Evolutionary conservation across 1,284 basidiomycete genomes (phyloP).

Genomic region (Laetiporus sulphureus): DNA sequence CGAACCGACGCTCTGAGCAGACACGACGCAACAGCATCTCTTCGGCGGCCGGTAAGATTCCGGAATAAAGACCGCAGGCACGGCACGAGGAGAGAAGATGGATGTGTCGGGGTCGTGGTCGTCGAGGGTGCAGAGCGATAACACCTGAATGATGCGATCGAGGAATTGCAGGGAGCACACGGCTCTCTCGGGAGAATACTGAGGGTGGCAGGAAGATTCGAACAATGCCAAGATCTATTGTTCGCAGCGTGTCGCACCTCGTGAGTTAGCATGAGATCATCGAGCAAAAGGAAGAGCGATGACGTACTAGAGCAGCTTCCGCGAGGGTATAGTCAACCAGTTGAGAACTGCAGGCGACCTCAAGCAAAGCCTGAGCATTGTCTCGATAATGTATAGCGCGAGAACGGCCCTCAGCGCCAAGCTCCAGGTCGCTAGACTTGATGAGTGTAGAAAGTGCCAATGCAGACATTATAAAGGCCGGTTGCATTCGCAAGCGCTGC

Average conservation of each 20-base stretch:
- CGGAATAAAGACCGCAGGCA: constrained; percentile 36
- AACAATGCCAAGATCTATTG: constrained; percentile 64
- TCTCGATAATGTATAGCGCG: constrained; percentile 48
- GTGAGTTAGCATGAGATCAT: too few relatives aligned
- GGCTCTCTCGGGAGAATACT: constrained; percentile 49
- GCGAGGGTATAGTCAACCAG: constrained; percentile 59
- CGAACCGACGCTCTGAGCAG: constrained; percentile 31
- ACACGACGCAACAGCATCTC: constrained; percentile 44
- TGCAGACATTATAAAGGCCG: constrained; percentile 58
- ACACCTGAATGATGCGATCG: constrained; percentile 52
- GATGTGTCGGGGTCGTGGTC: constrained; percentile 45
- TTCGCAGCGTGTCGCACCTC: constrained; percentile 10
- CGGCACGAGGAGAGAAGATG: constrained; percentile 39
- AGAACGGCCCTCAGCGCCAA: constrained; percentile 41
- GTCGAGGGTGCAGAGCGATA: constrained; percentile 53
- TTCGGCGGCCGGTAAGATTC: constrained; percentile 21
- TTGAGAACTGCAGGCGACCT: constrained; percentile 41
- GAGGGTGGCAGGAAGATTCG: constrained; percentile 66
- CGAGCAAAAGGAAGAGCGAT: not conserved
- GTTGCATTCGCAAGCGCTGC: constrained; percentile 51
- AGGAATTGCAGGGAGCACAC: constrained; percentile 46
- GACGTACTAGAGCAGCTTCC: constrained; percentile 65
- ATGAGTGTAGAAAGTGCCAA: constrained; percentile 68
- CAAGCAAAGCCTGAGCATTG: constrained; percentile 46
- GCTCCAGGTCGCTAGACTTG: constrained; percentile 63